Evolutionary conservation across 2,329 filamentous ascomycete genomes (phyloP), one percentile per base, ranked within the genome.

Genomic region (Paracamarosporium sp.): DNA sequence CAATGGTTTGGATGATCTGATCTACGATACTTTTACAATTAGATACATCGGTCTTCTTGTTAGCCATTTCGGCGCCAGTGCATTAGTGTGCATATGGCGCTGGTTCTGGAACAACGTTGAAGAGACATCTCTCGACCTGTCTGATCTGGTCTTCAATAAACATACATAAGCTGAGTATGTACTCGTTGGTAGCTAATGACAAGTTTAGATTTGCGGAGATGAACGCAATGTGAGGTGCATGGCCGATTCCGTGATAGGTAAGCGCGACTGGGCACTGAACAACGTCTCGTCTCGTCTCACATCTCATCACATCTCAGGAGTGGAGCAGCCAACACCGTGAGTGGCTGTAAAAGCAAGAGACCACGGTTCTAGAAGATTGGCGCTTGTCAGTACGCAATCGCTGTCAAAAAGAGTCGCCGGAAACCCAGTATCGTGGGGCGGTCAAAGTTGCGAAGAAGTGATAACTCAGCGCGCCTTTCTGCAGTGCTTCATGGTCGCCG

Each of bases 201-300:
- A 38, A 17, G 35, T 38, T 20, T 38, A 17, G 17, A 9, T 38
- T 38, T 31, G 7, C 12, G 15, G 35, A n/a, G 25, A 20, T 4
- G 17, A 36, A 40, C n/a, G n/a, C n/a, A n/a, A n/a, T n/a, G n/a
- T 17, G 28, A 53, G 11, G 38, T 45, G 22, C 33, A 53, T 28
- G 45, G 22, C 11, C 31, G 20, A 9, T 46, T 38, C 55, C 50
- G 40, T 20, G 36, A 53, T 40, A 35, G 50, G 50, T 56, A 54
- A 58, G 56, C 50, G 46, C 30, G 25, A 20, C 8, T 17, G 13
- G 12, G n/a, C 7, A 35, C 28, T 20, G 9, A 28, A 33, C 52
- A 47, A 54, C 52, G 52, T 48, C 53, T 50, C 45, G 13, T 47
- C 53, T 28, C 53, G 48, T 36, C 43, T 47, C n/a, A 7, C n/a